Conservation (phyloP, 495 filamentous ascomycete genomes). For the Astrothelium macrocarpum region DNA sequence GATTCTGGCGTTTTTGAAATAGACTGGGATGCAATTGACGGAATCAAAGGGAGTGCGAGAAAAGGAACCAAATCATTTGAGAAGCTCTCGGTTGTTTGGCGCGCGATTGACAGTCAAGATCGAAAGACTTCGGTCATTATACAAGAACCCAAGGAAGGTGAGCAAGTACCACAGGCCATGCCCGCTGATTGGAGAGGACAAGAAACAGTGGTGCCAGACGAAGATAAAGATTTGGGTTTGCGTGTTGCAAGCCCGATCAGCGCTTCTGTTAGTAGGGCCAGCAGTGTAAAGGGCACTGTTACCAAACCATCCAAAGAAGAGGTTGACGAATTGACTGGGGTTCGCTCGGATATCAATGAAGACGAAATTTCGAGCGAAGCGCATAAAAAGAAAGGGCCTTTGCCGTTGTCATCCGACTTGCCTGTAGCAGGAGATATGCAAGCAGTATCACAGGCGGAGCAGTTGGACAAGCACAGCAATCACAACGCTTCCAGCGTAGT, state of each 20-base stretch:
- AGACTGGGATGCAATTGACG: conserved; percentile 58
- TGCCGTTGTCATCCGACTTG: background rate
- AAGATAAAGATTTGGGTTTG: conserved; percentile 54
- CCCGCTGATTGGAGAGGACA: conserved; percentile 63
- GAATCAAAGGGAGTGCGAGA: conserved; percentile 66
- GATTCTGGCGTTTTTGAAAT: conserved; percentile 51
- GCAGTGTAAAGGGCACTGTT: conserved; percentile 33
- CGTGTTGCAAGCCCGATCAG: conserved; percentile 51
- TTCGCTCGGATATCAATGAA: conserved; percentile 21
- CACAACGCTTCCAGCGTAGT: background rate
- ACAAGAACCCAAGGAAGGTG: conserved; percentile 35
- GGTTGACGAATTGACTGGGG: conserved; percentile 20
- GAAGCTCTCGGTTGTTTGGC: conserved; percentile 80
- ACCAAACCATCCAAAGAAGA: conserved; percentile 8
- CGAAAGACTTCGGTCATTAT: conserved; percentile 22
- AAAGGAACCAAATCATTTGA: conserved; percentile 80
- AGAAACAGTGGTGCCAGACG: conserved; percentile 6
- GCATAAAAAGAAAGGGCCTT: conserved; percentile 13
- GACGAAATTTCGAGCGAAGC: conserved; percentile 15
- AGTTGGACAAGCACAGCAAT: background rate
- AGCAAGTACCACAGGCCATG: conserved; percentile 53
- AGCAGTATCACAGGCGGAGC: conserved; percentile 1
- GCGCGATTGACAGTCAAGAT: conserved; percentile 26
- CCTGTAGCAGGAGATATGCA: conserved; percentile 6
- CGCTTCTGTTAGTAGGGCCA: conserved; percentile 56